These are phyloP conservation scores for Allodekkera sacchari DNA, from an alignment of 805 yeast species.

Conservation along the genomic window DNA sequence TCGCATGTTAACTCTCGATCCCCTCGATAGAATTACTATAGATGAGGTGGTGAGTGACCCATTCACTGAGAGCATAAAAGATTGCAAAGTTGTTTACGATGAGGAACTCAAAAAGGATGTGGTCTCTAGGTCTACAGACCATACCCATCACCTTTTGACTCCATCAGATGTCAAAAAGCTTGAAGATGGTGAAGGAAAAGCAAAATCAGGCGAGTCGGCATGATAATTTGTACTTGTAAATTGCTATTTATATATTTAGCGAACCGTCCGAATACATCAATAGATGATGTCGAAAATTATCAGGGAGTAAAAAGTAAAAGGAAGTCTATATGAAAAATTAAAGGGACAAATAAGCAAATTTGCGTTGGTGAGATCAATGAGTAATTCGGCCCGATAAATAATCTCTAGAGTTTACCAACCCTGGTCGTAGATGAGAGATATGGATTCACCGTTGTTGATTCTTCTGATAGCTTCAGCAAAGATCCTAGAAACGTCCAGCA, in stretches of 20 bases:
- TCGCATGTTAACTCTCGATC: conserved; percentile 56
- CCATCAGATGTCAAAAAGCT: conserved; percentile 48
- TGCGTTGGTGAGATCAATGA: no score
- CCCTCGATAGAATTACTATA: conserved; percentile 50
- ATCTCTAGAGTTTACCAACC: conserved; percentile 53
- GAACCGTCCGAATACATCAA: no score
- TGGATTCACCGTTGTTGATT: conserved; percentile 95
- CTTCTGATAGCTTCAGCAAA: conserved; percentile 94
- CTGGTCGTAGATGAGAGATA: conserved; percentile 86
- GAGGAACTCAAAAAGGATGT: conserved; percentile 11
- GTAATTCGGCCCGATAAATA: no score
- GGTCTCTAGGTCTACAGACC: conserved; percentile 29
- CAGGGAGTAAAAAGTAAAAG: conserved; percentile 4
- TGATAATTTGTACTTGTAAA: no score
- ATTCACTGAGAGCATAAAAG: conserved; percentile 51
- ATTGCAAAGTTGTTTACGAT: conserved; percentile 34
- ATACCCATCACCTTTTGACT: conserved; percentile 60
- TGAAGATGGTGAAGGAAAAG: conserved; percentile 27
- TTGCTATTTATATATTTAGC: no score
- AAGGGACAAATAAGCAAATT: background rate
- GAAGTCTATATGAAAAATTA: conserved; percentile 3
- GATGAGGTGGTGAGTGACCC: conserved; percentile 45
- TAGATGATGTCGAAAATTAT: no score
- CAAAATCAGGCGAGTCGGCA: conserved; percentile 7
- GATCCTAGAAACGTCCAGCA: conserved; percentile 78